Base-by-base conservation (phyloP, 179 eudicot species). In the Beta corolliflora region DNA sequence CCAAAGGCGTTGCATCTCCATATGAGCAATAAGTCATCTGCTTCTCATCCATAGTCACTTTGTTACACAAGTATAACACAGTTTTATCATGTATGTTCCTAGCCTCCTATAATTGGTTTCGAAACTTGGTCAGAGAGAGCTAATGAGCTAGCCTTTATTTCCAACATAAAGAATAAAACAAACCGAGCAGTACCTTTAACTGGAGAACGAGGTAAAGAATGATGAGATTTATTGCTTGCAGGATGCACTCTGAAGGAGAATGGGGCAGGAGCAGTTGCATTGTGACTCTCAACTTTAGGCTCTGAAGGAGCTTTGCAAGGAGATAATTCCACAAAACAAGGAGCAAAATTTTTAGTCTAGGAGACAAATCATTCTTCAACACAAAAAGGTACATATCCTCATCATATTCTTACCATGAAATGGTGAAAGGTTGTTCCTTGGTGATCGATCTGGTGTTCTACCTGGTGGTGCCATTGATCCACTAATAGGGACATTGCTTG, bases 221-320 rank as follows among this genome's bases (percentile, higher is more conserved):
- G 65, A 78, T 74, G 61, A 53, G 81, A 82, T 55, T 59, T 41
- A 55, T 64, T 76, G 55, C n/a, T 65, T 71, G 78, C 25, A 71
- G 87, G 79, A 82, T 44, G 44, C 41, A 63, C 71, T 25, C 7
- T 76, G 80, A 59, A 63, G 36, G 77, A 66, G 63, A 66, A 79
- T 64, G 94, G 93, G 74, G 91, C 77, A 13, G 92, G 80, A 82
- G 88, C 85, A 83, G 71, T 86, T 50, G 48, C 77, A 36, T 77
- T 71, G 60, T 78, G 81, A 79, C 81, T 76, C 25, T 64, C 78
- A 71, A 80, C 55, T 70, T 87, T 79, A 69, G 86, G 89, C 50
- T 76, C 46, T 23, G 90, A 66, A 64, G 92, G 92, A 88, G 86
- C 87, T 90, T 81, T 75, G 81, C 64, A 23, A 82, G 54, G 83